Conservation (phyloP, 495 filamentous ascomycete genomes). For the Aspergillus sparsus region DNA sequence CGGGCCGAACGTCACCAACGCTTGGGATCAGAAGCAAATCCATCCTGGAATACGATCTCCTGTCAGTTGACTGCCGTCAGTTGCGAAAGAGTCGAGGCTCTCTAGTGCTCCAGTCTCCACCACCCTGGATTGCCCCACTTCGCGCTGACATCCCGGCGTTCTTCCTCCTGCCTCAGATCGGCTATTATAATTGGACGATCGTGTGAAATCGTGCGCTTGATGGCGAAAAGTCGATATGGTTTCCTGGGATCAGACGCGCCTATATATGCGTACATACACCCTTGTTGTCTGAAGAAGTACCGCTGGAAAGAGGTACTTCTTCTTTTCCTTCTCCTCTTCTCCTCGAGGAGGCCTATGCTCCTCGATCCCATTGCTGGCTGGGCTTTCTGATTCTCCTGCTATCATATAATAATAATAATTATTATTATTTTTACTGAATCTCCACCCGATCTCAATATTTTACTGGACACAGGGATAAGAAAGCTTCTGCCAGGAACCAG, state of each 20-base stretch:
- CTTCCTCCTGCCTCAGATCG: conserved; percentile 9
- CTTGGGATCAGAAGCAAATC: conserved; percentile 23
- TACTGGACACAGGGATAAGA: conserved; percentile 9
- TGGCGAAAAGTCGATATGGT: conserved; percentile 18
- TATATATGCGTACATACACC: not conserved
- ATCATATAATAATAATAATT: not conserved
- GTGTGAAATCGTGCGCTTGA: conserved; percentile 11
- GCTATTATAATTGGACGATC: conserved; percentile 20
- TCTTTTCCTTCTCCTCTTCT: not conserved
- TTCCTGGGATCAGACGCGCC: conserved; percentile 20
- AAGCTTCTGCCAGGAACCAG: conserved; percentile 8
- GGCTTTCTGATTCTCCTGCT: too few species aligned
- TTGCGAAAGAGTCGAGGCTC: not conserved
- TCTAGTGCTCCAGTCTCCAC: conserved; percentile 18
- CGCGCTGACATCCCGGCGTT: conserved; percentile 2
- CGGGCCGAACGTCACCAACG: conserved; percentile 26
- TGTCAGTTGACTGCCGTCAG: conserved; percentile 18
- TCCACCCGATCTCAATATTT: conserved; percentile 4
- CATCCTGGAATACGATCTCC: conserved; percentile 14
- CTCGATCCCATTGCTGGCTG: not conserved
- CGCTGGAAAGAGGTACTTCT: conserved; percentile 3
- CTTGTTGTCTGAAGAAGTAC: conserved; percentile 9
- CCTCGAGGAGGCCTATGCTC: conserved; percentile 3
- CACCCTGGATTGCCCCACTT: conserved; percentile 1
- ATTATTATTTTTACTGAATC: conserved; percentile 1